Base-by-base conservation (phyloP, 106 monocot genomes). In the Acanthochlamys bracteata region DNA sequence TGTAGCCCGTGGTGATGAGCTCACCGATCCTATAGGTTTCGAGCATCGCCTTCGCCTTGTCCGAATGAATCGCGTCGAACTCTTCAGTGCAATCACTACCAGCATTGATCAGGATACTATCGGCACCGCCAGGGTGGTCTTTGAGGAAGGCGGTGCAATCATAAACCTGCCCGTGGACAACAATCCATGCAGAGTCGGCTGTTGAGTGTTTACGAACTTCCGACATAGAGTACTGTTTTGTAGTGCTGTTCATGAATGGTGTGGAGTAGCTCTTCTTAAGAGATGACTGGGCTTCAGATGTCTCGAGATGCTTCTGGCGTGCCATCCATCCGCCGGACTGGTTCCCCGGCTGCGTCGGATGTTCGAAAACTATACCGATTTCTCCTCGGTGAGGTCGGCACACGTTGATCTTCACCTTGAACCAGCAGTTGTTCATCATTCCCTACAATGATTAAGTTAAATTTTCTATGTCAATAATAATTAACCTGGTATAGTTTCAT, bases 391-490 rank as follows among this genome's bases (percentile, higher is more conserved):
- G 67, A 0, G 82, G 88, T 1, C 82, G 76, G 76, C 82, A 85
- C 7, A 77, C 54, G 24, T 73, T 81, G 15, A 88, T 54, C 72
- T 81, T 83, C 39, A 88, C 84, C 24, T 75, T 66, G 76, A 91
- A 92, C 96, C 96, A 98, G 69, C 96, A 98, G 68, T 98, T 91
- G 82, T 98, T 98, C 96, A 98, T 91, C 96, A 98, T 98, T 7
- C 96, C 96, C 95, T 96, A 84, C 27, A 76, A 9, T n/a, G n/a
- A n/a, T n/a, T n/a, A n/a, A n/a, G n/a, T n/a, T n/a, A n/a, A n/a
- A n/a, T n/a, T n/a, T n/a, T n/a, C n/a, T n/a, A n/a, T n/a, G n/a
- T n/a, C n/a, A n/a, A n/a, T n/a, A n/a, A n/a, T n/a, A n/a, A n/a
- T n/a, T n/a, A n/a, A n/a, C n/a, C n/a, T n/a, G n/a, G n/a, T n/a